Base-by-base conservation (phyloP, 257 asterid genomes). In the Echites panduratus region DNA sequence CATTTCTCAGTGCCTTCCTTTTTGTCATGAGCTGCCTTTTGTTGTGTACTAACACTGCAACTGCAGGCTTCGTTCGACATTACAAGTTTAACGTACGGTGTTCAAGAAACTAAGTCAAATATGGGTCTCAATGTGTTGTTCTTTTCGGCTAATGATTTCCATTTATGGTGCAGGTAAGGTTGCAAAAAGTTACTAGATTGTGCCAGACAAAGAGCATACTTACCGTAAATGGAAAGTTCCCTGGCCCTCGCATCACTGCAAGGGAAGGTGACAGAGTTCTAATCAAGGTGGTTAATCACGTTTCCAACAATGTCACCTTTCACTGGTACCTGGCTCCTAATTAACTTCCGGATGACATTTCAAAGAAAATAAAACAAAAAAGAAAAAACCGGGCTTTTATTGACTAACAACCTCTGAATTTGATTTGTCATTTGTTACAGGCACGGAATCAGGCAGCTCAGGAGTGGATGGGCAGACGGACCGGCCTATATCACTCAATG, bases 381-480 rank as follows among this genome's bases (percentile, higher is more conserved):
- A 32, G 3, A 32, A 32, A 32, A 32, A 32, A 32, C 38, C 3
- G 38, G 38, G 38, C 38, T 32, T 32, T 32, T 32, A 32, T 32
- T 1, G 38, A 32, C 38, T 32, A 32, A 32, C 3, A 32, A 32
- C 38, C 38, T 32, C 26, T 59, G 66, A 29, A 59, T 59, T 66
- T 12, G 24, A 14, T 47, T 12, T 57, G 27, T 19, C 1, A 22
- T 47, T 12, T 57, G 27, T 19, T 0, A 22, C 71, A 86, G 96
- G 96, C 96, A 90, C 45, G 96, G 94, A 12, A 62, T 90, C 72
- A 44, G 89, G 70, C 96, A 90, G 72, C 61, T 88, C 19, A 71
- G 44, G 59, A 88, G 82, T 19, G 96, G 89, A 35, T 88, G 96
- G 96, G 83, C 90, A 5, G 96, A 89, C 29, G 96, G 94, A 10